These are phyloP conservation scores for Hyaloscypha finlandica DNA, from an alignment of 495 filamentous ascomycete species.

Conservation along the genomic window DNA sequence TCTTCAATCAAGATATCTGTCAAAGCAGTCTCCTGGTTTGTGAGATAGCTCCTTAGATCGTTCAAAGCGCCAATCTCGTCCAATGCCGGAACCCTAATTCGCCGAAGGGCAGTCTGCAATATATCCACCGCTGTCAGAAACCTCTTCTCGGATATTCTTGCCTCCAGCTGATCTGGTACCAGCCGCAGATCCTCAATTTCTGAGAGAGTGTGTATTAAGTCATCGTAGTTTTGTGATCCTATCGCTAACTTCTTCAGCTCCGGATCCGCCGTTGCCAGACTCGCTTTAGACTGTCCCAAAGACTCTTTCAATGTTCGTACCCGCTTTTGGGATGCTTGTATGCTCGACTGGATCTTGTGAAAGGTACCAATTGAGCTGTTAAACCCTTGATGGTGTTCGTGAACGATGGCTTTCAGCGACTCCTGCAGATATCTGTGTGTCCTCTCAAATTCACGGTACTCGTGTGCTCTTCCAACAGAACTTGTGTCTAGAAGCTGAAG, in stretches of 20 bases:
- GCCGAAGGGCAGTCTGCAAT: conserved; percentile 79
- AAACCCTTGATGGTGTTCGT: conserved; percentile 98
- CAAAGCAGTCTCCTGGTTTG: conserved; percentile 86
- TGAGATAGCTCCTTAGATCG: conserved; percentile 84
- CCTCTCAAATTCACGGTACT: conserved; percentile 78
- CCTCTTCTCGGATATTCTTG: conserved; percentile 91
- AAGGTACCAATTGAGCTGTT: conserved; percentile 99
- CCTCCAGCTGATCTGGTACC: conserved; percentile 92
- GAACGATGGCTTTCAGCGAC: conserved; percentile 92
- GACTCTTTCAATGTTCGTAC: conserved; percentile 81
- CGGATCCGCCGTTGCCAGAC: conserved; percentile 82
- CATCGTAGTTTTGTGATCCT: conserved; percentile 87
- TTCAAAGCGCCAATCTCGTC: conserved; percentile 88
- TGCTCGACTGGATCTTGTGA: conserved; percentile 95
- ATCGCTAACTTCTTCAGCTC: conserved; percentile 86
- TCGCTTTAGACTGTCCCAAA: conserved; percentile 76
- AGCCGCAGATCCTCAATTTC: conserved; percentile 86
- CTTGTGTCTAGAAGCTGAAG: conserved; percentile 91
- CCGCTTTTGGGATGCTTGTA: conserved; percentile 82
- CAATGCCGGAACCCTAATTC: conserved; percentile 82
- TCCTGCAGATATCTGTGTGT: conserved; percentile 84
- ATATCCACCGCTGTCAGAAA: conserved; percentile 93
- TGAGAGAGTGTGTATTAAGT: conserved; percentile 79
- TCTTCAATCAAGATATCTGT: conserved; percentile 96
- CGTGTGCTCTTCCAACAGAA: conserved; percentile 85